phyloP scores from a whole-genome alignment of 371 early-diverging fungal species.

The Fennellomyces sp. region DNA sequence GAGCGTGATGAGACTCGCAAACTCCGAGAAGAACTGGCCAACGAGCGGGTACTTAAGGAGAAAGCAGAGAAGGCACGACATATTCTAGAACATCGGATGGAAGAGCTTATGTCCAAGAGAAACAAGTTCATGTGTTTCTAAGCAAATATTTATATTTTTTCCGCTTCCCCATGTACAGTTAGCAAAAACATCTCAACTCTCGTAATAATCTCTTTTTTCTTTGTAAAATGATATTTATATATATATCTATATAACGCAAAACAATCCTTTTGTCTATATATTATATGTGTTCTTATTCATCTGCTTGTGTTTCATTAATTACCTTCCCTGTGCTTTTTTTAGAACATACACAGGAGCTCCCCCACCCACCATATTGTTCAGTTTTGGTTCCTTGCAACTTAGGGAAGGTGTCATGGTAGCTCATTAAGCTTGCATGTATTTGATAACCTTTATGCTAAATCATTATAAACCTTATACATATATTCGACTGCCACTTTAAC shows the following conservation, averaged over 20 bases:
- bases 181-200: neutral
- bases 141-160: neutral
- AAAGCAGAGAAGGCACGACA: conserved; percentile 52
- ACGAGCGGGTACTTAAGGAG: conserved; percentile 42
- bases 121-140: conserved; percentile 61
- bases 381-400: too few species aligned
- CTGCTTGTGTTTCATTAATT: too few species aligned
- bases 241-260: neutral
- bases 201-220: neutral
- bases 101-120: conserved; percentile 51
- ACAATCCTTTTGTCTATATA: too few species aligned
- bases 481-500: too few species aligned
- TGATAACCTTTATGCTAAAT: too few species aligned
- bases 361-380: too few species aligned
- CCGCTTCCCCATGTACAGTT: neutral
- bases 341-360: too few species aligned
- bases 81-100: conserved; percentile 51
- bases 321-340: too few species aligned
- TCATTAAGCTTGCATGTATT: too few species aligned
- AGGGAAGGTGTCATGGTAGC: too few species aligned
- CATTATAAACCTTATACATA: too few species aligned
- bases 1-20: conserved; percentile 20
- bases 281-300: too few species aligned
- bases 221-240: neutral
- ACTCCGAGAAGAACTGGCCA: conserved; percentile 34